Conservation (phyloP, 164 flowering plant genomes). For the Vitis labrusca region DNA sequence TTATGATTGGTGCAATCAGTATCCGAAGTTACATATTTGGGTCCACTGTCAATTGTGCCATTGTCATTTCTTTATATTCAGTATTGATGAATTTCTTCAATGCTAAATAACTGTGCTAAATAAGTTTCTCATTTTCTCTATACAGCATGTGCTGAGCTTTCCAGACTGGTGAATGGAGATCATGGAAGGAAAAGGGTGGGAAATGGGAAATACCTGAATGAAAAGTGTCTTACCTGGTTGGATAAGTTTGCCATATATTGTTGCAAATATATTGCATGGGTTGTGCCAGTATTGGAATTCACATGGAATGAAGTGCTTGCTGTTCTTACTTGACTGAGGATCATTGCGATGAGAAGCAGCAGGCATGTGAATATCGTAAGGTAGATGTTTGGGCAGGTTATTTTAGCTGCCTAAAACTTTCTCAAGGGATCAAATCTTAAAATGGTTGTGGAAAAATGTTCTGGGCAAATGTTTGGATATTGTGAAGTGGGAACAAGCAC, state of each 20-base stretch:
- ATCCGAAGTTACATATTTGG: no score
- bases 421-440: not conserved
- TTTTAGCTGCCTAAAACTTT: not conserved
- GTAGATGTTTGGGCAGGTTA: not conserved
- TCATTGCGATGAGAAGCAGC: slow-evolving; percentile 2
- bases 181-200: not conserved
- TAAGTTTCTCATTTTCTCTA: not conserved
- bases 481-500: not conserved
- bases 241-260: slow-evolving; percentile 5
- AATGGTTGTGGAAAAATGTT: not conserved
- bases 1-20: no score
- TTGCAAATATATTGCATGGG: not conserved
- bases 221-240: slow-evolving; percentile 8
- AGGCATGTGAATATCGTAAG: slow-evolving; percentile 4
- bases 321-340: slow-evolving; percentile 9
- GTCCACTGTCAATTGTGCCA: no score
- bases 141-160: slow-evolving; percentile 36
- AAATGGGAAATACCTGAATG: slow-evolving; percentile 5
- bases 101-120: not conserved
- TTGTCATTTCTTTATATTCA: no score
- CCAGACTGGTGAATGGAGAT: slow-evolving; percentile 17
- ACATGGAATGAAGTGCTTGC: slow-evolving; percentile 6
- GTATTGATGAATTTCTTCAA: no score
- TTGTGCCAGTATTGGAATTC: slow-evolving; percentile 6
- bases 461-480: not conserved